Conservation (phyloP, 768 basidiomycete genomes). For the Leucosporidium scottii region DNA sequence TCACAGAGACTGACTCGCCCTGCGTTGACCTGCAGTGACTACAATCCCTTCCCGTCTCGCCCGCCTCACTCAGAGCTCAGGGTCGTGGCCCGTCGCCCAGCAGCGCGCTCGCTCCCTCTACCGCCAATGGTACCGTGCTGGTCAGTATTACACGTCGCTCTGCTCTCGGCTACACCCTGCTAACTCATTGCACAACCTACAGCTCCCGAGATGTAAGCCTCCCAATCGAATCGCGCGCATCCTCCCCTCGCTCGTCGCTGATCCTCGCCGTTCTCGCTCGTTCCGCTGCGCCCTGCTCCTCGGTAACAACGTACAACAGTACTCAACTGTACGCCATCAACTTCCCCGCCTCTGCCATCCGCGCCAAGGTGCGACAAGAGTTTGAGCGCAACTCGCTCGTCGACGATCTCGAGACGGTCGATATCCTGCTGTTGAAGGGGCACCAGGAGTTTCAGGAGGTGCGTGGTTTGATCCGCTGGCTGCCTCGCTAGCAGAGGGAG, state of each 20-base stretch:
- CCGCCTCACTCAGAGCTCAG: slow-evolving; percentile 57
- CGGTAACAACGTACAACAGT: slow-evolving; percentile 49
- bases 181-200: background rate
- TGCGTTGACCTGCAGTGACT: slow-evolving; percentile 45
- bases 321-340: slow-evolving; percentile 67
- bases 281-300: slow-evolving; percentile 48
- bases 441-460: slow-evolving; percentile 88
- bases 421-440: slow-evolving; percentile 75
- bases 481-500: too few species aligned
- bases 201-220: background rate
- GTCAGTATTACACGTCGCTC: slow-evolving; percentile 44
- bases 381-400: slow-evolving; percentile 82
- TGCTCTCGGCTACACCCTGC: background rate
- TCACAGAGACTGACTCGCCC: too few species aligned
- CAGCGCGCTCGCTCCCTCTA: slow-evolving; percentile 68
- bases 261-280: background rate
- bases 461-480: too few species aligned
- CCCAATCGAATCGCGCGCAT: background rate
- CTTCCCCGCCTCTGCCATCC: slow-evolving; percentile 66
- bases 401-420: slow-evolving; percentile 71
- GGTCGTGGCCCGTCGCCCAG: slow-evolving; percentile 54
- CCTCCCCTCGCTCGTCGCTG: slow-evolving; percentile 11
- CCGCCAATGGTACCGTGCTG: slow-evolving; percentile 86
- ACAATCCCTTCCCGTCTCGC: slow-evolving; percentile 89
- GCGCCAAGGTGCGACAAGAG: slow-evolving; percentile 71